These are phyloP conservation scores for Nemania sp. DNA, from an alignment of 2,329 filamentous ascomycete species.

Conservation along the genomic window DNA sequence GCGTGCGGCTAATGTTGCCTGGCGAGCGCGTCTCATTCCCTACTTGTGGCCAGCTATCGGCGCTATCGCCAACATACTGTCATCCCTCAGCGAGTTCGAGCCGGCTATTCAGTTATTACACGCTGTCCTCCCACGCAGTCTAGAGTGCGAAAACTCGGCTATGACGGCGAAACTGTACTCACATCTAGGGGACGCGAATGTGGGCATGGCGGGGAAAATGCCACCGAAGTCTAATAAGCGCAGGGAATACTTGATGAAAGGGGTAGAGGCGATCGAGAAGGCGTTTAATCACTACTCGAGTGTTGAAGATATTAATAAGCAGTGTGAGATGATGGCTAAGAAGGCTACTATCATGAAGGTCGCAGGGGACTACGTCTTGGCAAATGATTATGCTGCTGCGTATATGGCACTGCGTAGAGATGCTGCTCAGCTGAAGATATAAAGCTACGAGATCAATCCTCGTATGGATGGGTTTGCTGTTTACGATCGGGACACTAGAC, in stretches of 20 bases:
- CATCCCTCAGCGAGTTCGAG: slow-evolving; percentile 76
- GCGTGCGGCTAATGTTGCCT: slow-evolving; percentile 79
- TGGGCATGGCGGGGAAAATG: slow-evolving; percentile 76
- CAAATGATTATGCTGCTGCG: slow-evolving; percentile 74
- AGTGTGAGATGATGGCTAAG: slow-evolving; percentile 85
- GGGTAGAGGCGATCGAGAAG: slow-evolving; percentile 70
- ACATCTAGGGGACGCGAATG: slow-evolving; percentile 78
- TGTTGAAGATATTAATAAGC: slow-evolving; percentile 75
- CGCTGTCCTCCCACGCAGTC: slow-evolving; percentile 78
- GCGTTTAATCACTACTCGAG: slow-evolving; percentile 73
- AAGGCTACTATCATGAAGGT: slow-evolving; percentile 81
- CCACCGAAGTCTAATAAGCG: slow-evolving; percentile 58
- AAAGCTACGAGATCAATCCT: slow-evolving; percentile 26
- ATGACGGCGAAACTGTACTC: slow-evolving; percentile 76
- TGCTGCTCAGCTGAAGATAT: slow-evolving; percentile 46
- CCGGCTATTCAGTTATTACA: slow-evolving; percentile 74
- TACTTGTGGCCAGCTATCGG: slow-evolving; percentile 80
- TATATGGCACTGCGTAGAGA: slow-evolving; percentile 70
- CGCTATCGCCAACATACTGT: slow-evolving; percentile 74
- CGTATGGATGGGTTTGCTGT: slow-evolving; percentile 18
- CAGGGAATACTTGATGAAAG: slow-evolving; percentile 69
- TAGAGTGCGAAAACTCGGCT: slow-evolving; percentile 75
- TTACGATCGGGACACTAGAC: slow-evolving; percentile 19
- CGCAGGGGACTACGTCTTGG: slow-evolving; percentile 71
- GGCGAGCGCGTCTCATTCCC: slow-evolving; percentile 75